Evolutionary conservation across 305 asterid genomes (phyloP).

Genomic region (Solanum chacoense): DNA sequence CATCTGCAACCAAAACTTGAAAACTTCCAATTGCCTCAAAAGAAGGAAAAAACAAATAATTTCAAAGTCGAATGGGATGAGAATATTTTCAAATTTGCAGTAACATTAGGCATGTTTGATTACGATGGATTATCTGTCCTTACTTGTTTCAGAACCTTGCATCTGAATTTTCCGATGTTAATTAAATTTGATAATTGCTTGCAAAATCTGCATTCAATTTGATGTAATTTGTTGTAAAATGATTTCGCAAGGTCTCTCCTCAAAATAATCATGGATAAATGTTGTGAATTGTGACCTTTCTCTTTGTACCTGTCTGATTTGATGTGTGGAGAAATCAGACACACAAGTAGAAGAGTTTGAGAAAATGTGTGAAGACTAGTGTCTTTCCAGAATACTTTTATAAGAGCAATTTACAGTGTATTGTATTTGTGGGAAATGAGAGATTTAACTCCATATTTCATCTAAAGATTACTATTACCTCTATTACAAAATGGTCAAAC

Average conservation of each 20-base stretch:
- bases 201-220: not conserved
- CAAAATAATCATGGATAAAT: not conserved
- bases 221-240: not conserved
- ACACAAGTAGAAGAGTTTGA: not conserved
- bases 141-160: not conserved
- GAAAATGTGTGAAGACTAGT: not conserved
- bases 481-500: not conserved
- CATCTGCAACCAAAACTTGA: not conserved
- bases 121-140: not conserved
- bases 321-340: not conserved
- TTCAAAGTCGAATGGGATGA: not conserved
- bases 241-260: not conserved
- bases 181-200: not conserved
- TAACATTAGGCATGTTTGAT: not conserved
- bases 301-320: not conserved
- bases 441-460: not conserved
- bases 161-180: not conserved
- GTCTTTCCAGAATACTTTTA: not conserved
- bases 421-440: not conserved
- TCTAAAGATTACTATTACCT: not conserved
- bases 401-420: not conserved
- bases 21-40: not conserved
- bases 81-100: not conserved
- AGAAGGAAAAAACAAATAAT: not conserved
- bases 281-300: not conserved